Conservation (phyloP, 306 rosid species). For the Dicorynia guianensis region DNA sequence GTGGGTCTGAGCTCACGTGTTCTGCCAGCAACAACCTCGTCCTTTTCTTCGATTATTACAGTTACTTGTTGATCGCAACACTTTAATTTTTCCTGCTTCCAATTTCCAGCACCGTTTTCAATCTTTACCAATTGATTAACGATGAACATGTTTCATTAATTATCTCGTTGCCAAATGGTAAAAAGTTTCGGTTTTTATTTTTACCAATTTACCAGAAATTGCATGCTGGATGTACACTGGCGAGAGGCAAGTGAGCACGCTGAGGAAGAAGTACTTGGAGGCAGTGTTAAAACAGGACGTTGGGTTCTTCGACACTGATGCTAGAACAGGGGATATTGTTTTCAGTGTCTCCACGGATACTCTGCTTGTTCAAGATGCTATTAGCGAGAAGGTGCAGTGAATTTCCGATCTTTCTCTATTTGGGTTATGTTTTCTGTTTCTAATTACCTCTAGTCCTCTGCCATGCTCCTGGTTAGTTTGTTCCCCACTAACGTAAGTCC, state of each 20-base stretch:
- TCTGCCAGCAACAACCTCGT: slow-evolving; percentile 35
- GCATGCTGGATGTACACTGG: slow-evolving; percentile 99
- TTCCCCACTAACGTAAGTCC: slow-evolving; percentile 34
- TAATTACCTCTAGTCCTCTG: too few species aligned
- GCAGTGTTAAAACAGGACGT: slow-evolving; percentile 97
- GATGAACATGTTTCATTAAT: slow-evolving; percentile 20
- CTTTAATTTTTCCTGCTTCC: slow-evolving; percentile 30
- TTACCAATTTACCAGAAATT: slow-evolving; percentile 63
- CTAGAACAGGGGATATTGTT: slow-evolving; percentile 97
- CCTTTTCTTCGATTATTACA: slow-evolving; percentile 45
- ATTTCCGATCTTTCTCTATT: slow-evolving; percentile 15
- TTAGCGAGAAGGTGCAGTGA: slow-evolving; percentile 86
- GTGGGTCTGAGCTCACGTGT: slow-evolving; percentile 53
- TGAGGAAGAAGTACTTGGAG: slow-evolving; percentile 93
- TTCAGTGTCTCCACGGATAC: slow-evolving; percentile 97
- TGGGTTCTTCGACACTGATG: slow-evolving; percentile 97
- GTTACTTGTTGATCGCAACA: slow-evolving; percentile 44
- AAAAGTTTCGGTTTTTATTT: neutral
- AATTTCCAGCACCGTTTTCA: slow-evolving; percentile 33
- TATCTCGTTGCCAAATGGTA: neutral
- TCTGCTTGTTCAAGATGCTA: slow-evolving; percentile 96
- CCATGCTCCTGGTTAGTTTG: slow-evolving; percentile 27
- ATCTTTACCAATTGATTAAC: slow-evolving; percentile 29
- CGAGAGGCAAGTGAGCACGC: slow-evolving; percentile 90
- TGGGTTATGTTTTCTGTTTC: neutral